Base-by-base conservation (phyloP, 78 protist genomes). In the Dictyostelium intermedium region DNA sequence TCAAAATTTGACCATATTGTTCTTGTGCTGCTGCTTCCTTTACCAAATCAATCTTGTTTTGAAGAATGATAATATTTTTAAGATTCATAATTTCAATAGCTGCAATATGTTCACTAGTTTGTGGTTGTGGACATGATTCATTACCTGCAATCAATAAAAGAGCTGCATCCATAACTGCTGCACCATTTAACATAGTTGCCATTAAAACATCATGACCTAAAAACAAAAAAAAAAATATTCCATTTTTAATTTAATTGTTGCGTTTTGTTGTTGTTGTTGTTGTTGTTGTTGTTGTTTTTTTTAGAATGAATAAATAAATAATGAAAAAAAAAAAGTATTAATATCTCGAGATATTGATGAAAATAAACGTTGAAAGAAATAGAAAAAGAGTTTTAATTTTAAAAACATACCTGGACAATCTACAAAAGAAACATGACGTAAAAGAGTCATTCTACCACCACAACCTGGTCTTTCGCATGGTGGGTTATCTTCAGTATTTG, bases 121-220 rank as follows among this genome's bases (percentile, higher is more conserved):
- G 99, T 34, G 99, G 99, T 97, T 99, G 99, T 63, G 99, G 99
- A 96, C 99, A 99, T 70, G 92, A 77, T 91, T 98, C 99, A 78
- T 99, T 99, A 45, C 99, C 99, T 4, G 99, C 99, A 43, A 99
- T 97, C 32, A 99, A 97, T 47, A 99, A 96, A 43, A 99, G 89
- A 7, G 99, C 99, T 1, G 99, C 99, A 92, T 99, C 99, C 99
- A 99, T 99, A 53, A 99, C 99, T 34, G 99, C 99, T 4, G 99
- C 99, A 27, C 99, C 99, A 98, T 98, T 99, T 53, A 99, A 98
- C 99, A 99, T 99, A 77, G 99, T 99, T 37, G 99, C 99, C 99
- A 99, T 99, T 74, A 99, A 99, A 43, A 99, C 98, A 82, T 99
- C 99, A 97, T 99, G 99, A 43, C 99, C 66, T 56, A 20, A 20